Evolutionary conservation across 768 basidiomycete genomes (phyloP), one percentile per base, ranked within the genome.

Genomic region (Boletus rex-veris): DNA sequence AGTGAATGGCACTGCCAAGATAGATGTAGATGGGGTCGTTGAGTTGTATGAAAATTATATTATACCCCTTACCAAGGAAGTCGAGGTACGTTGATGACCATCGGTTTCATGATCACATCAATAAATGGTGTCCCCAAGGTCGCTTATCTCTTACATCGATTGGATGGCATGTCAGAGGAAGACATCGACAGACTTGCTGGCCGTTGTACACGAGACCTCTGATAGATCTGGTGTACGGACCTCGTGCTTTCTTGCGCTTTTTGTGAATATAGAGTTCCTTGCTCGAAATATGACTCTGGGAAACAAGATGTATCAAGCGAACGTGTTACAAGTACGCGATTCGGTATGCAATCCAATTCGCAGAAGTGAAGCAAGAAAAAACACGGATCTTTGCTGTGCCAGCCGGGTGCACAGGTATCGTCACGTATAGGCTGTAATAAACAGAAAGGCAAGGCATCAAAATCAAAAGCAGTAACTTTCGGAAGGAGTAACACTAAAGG

Each of bases 1-100:
- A 48, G 57, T 58, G 12, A 67, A 67, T n/a, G 67, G 66, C 39
- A 70, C 73, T 50, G 68, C 71, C 53, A 95, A 94, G 76, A 90
- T 99, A 56, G 94, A 97, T 55, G 88, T 94, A 0, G 92, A 94
- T 58, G 86, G 89, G 39, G 92, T 99, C 15, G 89, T 97, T 21
- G 86, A 92, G 66, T 71, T 99, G 57, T 99, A 99, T 66, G 86
- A 94, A 67, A 90, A 88, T 65, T 93, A 88, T 64, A 94, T 99
- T 59, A 99, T 99, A 54, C 97, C 97, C 9, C 70, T 99, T 59
- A 99, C 97, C 1, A 98, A 96, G 71, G 93, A 97, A 66, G 92
- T 99, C 53, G 97, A 99, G 91, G 96, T 96, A 67, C 44, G 79
- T 52, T 2, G 74, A 63, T 14, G 21, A 21, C 52, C 26, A 40